These are phyloP conservation scores for Chlamydomonas schloesseri DNA, from an alignment of 139 green algal genomes.

Conservation along the genomic window DNA sequence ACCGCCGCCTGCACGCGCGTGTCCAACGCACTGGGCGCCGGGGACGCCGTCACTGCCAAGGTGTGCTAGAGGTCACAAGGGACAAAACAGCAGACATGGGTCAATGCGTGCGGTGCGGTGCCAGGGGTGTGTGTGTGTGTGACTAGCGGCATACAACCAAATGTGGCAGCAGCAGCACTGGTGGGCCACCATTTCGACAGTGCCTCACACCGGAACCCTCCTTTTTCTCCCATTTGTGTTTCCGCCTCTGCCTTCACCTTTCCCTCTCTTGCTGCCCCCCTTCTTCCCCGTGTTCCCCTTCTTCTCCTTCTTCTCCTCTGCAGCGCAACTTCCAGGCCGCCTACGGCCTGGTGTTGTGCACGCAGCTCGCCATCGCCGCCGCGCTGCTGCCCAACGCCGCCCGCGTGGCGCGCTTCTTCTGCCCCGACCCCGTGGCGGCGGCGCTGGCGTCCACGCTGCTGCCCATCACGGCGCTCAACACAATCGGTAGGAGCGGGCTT, in stretches of 20 bases:
- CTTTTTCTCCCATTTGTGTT: too few relatives aligned
- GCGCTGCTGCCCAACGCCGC: background rate
- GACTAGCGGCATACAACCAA: too few relatives aligned
- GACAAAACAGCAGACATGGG: too few relatives aligned
- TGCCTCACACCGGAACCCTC: too few relatives aligned
- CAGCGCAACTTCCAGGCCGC: conserved; percentile 44
- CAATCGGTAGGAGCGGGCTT: background rate
- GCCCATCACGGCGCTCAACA: conserved; percentile 43
- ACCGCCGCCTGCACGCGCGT: conserved; percentile 51
- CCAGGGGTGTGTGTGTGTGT: background rate
- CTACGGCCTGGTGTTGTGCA: conserved; percentile 8
- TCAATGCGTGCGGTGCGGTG: background rate
- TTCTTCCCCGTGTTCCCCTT: background rate
- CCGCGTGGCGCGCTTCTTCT: conserved; percentile 40
- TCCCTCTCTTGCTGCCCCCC: too few relatives aligned
- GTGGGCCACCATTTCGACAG: too few relatives aligned
- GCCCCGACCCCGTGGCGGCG: conserved; percentile 31
- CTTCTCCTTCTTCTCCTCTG: background rate
- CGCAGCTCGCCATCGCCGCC: conserved; percentile 39
- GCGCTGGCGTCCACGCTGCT: conserved; percentile 35
- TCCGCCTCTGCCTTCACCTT: too few relatives aligned
- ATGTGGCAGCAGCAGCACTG: too few relatives aligned
- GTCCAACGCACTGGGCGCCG: conserved; percentile 58
- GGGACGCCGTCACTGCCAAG: conserved; percentile 38
- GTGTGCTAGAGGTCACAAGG: background rate